Evolutionary conservation across 495 filamentous ascomycete species (phyloP).

Genomic region (Penicillium silybi): DNA sequence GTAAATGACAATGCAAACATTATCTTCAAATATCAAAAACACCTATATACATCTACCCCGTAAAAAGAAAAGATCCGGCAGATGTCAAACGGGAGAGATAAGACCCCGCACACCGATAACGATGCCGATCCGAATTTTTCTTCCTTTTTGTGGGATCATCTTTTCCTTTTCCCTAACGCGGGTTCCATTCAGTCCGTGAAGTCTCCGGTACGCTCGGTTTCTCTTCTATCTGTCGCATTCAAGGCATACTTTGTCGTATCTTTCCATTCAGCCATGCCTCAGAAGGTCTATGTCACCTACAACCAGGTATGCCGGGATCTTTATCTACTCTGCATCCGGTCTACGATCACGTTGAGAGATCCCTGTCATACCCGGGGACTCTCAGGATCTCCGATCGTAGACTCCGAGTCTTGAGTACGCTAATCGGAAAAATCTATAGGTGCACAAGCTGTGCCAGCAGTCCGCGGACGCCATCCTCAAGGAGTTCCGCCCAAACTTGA

Average conservation of each 20-base stretch:
- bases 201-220: background rate
- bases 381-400: background rate
- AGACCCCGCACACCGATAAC: constrained; percentile 16
- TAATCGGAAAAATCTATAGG: constrained; percentile 45
- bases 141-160: constrained; percentile 1
- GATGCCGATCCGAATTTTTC: constrained; percentile 16
- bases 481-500: constrained; percentile 85
- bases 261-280: constrained; percentile 55
- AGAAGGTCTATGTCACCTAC: constrained; percentile 93
- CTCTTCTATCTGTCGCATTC: background rate
- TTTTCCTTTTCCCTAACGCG: background rate
- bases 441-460: constrained; percentile 93
- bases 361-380: background rate
- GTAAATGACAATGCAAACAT: background rate
- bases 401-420: background rate
- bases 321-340: constrained; percentile 1
- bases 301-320: constrained; percentile 66
- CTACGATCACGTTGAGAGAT: background rate
- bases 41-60: background rate
- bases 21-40: background rate
- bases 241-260: background rate
- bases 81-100: constrained; percentile 11
- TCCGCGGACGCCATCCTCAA: constrained; percentile 76
- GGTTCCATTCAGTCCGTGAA: background rate
- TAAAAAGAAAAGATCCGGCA: background rate